Evolutionary conservation across 768 basidiomycete genomes (phyloP).

Genomic region (Hygrophoropsis aurantiaca): DNA sequence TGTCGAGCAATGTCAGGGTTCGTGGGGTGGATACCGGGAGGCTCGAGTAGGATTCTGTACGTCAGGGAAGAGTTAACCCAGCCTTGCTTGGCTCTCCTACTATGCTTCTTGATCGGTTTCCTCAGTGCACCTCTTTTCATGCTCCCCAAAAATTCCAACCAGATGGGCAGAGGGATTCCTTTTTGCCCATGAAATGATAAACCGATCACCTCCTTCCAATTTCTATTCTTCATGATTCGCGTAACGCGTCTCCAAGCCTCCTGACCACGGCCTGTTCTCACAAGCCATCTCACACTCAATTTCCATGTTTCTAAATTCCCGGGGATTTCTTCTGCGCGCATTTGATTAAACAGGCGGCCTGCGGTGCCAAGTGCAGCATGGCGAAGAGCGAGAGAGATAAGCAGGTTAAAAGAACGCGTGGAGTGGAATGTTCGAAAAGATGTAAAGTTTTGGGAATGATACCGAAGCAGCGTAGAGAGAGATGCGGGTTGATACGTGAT

Average conservation of each 20-base stretch:
- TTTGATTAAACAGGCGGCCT: slow-evolving; percentile 42
- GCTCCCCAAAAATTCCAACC: slow-evolving; percentile 61
- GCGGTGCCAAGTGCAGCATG: slow-evolving; percentile 48
- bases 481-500: slow-evolving; percentile 15
- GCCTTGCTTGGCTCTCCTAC: not conserved
- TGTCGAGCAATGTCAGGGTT: slow-evolving; percentile 26
- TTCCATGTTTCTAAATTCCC: slow-evolving; percentile 56
- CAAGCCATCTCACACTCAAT: slow-evolving; percentile 55
- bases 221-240: slow-evolving; percentile 13
- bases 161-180: slow-evolving; percentile 46
- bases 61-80: not conserved
- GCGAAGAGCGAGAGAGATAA: slow-evolving; percentile 50
- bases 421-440: slow-evolving; percentile 26
- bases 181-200: slow-evolving; percentile 1
- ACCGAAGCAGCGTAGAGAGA: slow-evolving; percentile 15
- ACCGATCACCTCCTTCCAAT: slow-evolving; percentile 9
- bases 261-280: slow-evolving; percentile 56
- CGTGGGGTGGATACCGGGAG: slow-evolving; percentile 11
- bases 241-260: slow-evolving; percentile 52
- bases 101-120: slow-evolving; percentile 9
- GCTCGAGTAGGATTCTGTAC: not conserved
- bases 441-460: slow-evolving; percentile 26
- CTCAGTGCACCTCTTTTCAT: slow-evolving; percentile 36
- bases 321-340: slow-evolving; percentile 42
- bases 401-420: slow-evolving; percentile 43